phyloP scores from a whole-genome alignment of 148 eudicot genomes.

The Rhododendron ferrugineum region DNA sequence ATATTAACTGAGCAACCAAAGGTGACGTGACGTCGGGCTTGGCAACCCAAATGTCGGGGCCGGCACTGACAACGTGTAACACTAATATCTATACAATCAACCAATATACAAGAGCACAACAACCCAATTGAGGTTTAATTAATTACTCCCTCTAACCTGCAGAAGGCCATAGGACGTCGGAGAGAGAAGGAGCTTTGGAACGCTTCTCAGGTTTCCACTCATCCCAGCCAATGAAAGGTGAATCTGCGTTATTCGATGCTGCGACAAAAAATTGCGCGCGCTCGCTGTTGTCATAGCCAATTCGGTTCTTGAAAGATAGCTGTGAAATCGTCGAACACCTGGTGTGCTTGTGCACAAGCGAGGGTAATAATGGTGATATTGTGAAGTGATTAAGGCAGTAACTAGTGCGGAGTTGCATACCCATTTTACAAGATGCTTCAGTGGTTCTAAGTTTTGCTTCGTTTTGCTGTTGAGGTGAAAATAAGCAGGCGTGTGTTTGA shows the following conservation, averaged over 20 bases:
- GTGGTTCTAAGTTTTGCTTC: not conserved
- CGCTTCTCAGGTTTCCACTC: slow-evolving; percentile 69
- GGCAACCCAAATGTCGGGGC: no score
- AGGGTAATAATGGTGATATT: not conserved
- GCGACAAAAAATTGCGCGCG: slow-evolving; percentile 3
- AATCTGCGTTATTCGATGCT: slow-evolving; percentile 18
- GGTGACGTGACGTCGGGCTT: no score
- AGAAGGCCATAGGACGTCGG: slow-evolving; percentile 84
- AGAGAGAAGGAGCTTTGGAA: slow-evolving; percentile 58
- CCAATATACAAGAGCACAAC: not conserved
- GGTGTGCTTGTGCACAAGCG: not conserved
- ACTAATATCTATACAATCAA: not conserved
- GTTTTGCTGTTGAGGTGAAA: not conserved
- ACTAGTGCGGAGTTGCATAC: slow-evolving; percentile 2
- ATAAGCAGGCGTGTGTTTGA: not conserved
- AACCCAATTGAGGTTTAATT: not conserved
- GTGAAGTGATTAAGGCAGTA: not conserved
- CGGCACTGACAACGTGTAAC: not conserved
- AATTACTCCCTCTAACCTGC: slow-evolving; percentile 37
- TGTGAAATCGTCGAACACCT: slow-evolving; percentile 10
- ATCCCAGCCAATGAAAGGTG: slow-evolving; percentile 41
- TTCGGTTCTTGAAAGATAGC: not conserved
- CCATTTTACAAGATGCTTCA: not conserved
- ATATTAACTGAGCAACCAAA: no score
- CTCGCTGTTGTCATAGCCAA: not conserved